Evolutionary conservation across 23 red algal genomes (phyloP).

Genomic region (Chondrus crispus): DNA sequence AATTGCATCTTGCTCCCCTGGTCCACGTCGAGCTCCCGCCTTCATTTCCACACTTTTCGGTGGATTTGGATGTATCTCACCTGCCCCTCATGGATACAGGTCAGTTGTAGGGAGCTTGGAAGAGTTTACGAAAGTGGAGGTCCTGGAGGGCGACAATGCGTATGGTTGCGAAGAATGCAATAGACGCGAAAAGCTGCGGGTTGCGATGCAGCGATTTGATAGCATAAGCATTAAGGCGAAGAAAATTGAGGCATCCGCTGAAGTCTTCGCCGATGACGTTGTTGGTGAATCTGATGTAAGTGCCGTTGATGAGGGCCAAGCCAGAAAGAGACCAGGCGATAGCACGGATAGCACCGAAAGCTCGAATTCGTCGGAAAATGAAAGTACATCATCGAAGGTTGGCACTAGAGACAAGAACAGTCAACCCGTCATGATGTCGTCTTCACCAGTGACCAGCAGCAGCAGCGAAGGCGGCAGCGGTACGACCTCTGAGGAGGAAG

Average conservation of each 20-base stretch:
- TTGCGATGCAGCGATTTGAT: slow-evolving; percentile 7
- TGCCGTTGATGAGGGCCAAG: neutral
- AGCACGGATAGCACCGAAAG: neutral
- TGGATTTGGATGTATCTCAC: neutral
- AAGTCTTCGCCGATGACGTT: neutral
- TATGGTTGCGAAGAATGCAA: slow-evolving; percentile 80
- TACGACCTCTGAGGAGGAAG: slow-evolving; percentile 46
- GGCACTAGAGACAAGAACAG: neutral
- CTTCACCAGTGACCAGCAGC: slow-evolving; percentile 59
- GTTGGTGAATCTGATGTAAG: neutral
- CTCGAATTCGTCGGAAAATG: neutral
- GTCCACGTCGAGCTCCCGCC: neutral
- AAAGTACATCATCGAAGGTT: neutral
- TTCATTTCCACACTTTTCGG: slow-evolving; percentile 36
- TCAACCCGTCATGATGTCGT: neutral
- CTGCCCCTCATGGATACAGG: slow-evolving; percentile 60
- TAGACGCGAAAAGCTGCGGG: slow-evolving; percentile 49
- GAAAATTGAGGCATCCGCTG: neutral
- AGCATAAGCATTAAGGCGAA: neutral
- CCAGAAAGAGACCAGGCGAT: neutral
- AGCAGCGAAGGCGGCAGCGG: slow-evolving; percentile 43
- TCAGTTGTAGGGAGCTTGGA: slow-evolving; percentile 56
- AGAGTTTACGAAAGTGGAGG: slow-evolving; percentile 63
- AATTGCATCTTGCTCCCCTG: neutral
- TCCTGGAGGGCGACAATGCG: slow-evolving; percentile 79